Evolutionary conservation across 1,284 basidiomycete genomes (phyloP).

Genomic region (Leucoagaricus sp.): DNA sequence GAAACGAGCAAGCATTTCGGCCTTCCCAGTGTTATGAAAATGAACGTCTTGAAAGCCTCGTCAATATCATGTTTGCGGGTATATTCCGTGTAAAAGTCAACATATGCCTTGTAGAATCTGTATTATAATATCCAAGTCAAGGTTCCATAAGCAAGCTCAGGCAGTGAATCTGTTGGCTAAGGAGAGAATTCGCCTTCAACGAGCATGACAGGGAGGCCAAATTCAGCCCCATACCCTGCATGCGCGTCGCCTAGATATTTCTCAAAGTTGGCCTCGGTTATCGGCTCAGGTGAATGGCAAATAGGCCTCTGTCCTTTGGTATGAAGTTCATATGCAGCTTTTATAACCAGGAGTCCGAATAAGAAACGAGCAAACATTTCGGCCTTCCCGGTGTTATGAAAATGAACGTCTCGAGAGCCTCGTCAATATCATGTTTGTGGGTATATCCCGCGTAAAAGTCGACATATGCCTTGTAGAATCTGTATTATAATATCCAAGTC

Average conservation of each 20-base stretch:
- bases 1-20: slow-evolving; percentile 63
- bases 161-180: slow-evolving; percentile 6
- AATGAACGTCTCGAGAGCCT: slow-evolving; percentile 55
- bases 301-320: slow-evolving; percentile 38
- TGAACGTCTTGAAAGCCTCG: slow-evolving; percentile 50
- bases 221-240: slow-evolving; percentile 63
- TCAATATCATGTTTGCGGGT: slow-evolving; percentile 44
- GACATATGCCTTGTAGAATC: slow-evolving; percentile 61
- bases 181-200: slow-evolving; percentile 53
- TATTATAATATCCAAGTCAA: too few species aligned
- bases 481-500: too few species aligned
- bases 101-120: slow-evolving; percentile 61
- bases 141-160: slow-evolving; percentile 35
- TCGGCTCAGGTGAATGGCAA: slow-evolving; percentile 41
- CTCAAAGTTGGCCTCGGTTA: slow-evolving; percentile 46
- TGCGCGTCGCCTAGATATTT: slow-evolving; percentile 54
- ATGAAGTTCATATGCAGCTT: slow-evolving; percentile 45
- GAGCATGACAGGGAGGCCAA: slow-evolving; percentile 60
- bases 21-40: slow-evolving; percentile 56
- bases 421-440: slow-evolving; percentile 39
- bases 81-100: slow-evolving; percentile 53
- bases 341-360: slow-evolving; percentile 37
- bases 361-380: slow-evolving; percentile 64
- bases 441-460: slow-evolving; percentile 54
- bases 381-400: slow-evolving; percentile 54